These are phyloP conservation scores for Fusarium ramigenum DNA, from an alignment of 2,329 filamentous ascomycete species.

Conservation along the genomic window DNA sequence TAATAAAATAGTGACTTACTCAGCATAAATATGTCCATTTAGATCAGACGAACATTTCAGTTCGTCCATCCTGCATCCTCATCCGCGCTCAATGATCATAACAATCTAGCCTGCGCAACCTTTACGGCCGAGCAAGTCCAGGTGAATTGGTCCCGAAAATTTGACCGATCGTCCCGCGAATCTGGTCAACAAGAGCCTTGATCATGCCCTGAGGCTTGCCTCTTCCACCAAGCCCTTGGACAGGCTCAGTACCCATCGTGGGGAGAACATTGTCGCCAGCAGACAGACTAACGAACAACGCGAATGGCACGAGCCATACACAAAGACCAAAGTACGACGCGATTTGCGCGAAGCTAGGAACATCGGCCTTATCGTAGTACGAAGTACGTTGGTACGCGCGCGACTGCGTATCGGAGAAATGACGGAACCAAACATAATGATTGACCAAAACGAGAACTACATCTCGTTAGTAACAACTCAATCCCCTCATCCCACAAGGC, in stretches of 20 bases:
- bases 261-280: slow-evolving; percentile 95
- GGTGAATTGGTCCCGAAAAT: slow-evolving; percentile 46
- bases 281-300: slow-evolving; percentile 91
- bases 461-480: neutral
- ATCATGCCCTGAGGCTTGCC: slow-evolving; percentile 70
- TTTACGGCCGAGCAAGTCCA: slow-evolving; percentile 39
- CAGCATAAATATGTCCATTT: fast-evolving
- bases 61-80: neutral
- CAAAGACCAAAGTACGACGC: slow-evolving; percentile 96
- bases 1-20: slow-evolving; percentile 19
- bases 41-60: neutral
- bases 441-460: slow-evolving; percentile 84
- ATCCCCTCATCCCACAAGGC: fast-evolving
- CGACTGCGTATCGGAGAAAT: slow-evolving; percentile 78
- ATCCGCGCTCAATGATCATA: neutral
- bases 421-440: slow-evolving; percentile 94
- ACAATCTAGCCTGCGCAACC: neutral
- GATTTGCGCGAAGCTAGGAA: slow-evolving; percentile 92
- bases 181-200: slow-evolving; percentile 70
- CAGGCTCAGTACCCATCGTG: slow-evolving; percentile 79
- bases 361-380: slow-evolving; percentile 68
- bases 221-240: slow-evolving; percentile 57
- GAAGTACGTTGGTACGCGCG: slow-evolving; percentile 66
- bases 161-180: slow-evolving; percentile 62
- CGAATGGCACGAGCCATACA: slow-evolving; percentile 96